Evolutionary conservation across 345 rosid species (phyloP).

Genomic region (Atalantia buxifolia): DNA sequence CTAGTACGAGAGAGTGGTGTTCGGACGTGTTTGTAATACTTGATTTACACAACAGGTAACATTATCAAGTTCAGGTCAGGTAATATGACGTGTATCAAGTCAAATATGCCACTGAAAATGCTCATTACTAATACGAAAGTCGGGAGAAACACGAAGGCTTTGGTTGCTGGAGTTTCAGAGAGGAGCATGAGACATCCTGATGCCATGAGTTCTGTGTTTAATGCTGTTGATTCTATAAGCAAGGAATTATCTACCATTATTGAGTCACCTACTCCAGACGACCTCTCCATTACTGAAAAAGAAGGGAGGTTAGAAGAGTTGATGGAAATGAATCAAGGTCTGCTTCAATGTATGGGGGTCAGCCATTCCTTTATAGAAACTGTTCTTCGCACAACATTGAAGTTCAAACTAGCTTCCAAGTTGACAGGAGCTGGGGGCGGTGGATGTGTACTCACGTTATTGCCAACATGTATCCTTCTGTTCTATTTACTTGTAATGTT

Average conservation of each 20-base stretch:
- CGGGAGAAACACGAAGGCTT: slow-evolving; percentile 84
- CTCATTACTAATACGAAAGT: slow-evolving; percentile 90
- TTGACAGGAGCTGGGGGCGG: slow-evolving; percentile 98
- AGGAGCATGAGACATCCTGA: slow-evolving; percentile 65
- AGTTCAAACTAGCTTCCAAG: slow-evolving; percentile 82
- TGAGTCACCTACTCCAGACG: slow-evolving; percentile 50
- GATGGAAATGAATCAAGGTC: slow-evolving; percentile 92
- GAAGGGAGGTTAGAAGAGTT: slow-evolving; percentile 78
- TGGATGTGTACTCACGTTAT: slow-evolving; percentile 81
- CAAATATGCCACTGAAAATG: slow-evolving; percentile 69
- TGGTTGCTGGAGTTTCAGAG: slow-evolving; percentile 87
- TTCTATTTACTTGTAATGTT: background rate
- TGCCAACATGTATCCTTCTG: slow-evolving; percentile 76
- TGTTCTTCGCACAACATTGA: slow-evolving; percentile 63
- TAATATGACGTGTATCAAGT: slow-evolving; percentile 48
- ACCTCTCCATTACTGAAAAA: slow-evolving; percentile 41
- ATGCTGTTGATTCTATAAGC: slow-evolving; percentile 81
- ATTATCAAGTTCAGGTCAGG: slow-evolving; percentile 87
- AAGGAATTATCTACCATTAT: slow-evolving; percentile 55
- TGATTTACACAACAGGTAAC: slow-evolving; percentile 51
- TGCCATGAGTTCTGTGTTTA: slow-evolving; percentile 69
- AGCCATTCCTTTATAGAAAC: slow-evolving; percentile 83
- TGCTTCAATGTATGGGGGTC: slow-evolving; percentile 90
- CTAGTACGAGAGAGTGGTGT: background rate
- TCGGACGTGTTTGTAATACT: background rate